Base-by-base conservation (phyloP, 257 asterid species). In the Solanum rostratum region DNA sequence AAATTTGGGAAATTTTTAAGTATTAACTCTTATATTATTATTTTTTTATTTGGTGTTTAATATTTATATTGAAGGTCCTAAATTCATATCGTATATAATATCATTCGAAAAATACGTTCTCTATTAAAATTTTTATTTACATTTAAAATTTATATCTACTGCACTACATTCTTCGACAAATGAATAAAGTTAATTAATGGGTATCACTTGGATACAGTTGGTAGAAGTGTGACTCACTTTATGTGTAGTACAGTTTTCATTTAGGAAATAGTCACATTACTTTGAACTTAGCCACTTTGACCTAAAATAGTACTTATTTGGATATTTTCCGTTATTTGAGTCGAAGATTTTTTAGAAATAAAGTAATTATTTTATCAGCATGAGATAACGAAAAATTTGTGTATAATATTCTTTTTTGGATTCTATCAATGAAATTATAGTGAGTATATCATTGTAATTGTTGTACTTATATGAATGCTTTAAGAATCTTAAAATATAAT, bases 31-130 rank as follows among this genome's bases (percentile, higher is more conserved):
- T 33, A 3, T 33, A 33, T 33, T n/a, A 8, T 55, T 55, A 24
- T 3, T 55, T 9, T n/a, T 57, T 1, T 5, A n/a, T 3, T 57
- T 10, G 3, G 6, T n/a, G 3, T 57, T 2, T 57, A 0, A 20
- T n/a, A 10, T 0, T 1, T 10, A 20, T 20, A 3, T 1, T 57
- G 1, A 0, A 57, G 3, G n/a, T 9, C 7, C n/a, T 2, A 57
- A 5, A 57, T 57, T 57, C 0, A 0, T 57, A 0, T 0, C 0
- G 7, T 10, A 5, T n/a, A n/a, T 14, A 0, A 0, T 0, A 0
- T 57, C 2, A n/a, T 57, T 57, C 65, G 0, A 1, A 1, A 0
- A 29, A 65, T 2, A 65, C 3, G 0, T 0, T 57, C 2, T 0
- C 4, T 20, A 57, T 57, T 0, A 0, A 57, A 0, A n/a, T 1